phyloP scores from a whole-genome alignment of 768 basidiomycete species.

The Saitozyma podzolica region DNA sequence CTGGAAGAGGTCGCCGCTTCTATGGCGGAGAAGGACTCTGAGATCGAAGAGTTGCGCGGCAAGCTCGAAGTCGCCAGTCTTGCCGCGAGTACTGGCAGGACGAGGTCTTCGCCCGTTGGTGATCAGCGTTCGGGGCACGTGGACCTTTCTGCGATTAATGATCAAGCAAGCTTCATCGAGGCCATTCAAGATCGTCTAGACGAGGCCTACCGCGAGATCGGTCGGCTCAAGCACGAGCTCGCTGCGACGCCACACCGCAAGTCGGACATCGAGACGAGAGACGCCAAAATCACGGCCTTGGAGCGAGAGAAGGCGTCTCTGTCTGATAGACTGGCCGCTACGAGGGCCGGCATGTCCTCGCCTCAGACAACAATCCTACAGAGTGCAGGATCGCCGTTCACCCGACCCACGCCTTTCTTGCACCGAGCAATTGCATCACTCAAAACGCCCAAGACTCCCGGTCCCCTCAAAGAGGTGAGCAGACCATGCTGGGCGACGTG shows the following conservation, averaged over 20 bases:
- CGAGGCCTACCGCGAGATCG: slow-evolving; percentile 44
- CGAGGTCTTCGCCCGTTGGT: no score
- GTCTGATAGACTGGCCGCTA: slow-evolving; percentile 23
- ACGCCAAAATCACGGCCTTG: slow-evolving; percentile 37
- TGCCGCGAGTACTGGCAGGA: no score
- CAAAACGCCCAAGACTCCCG: slow-evolving; percentile 44
- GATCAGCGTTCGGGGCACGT: neutral
- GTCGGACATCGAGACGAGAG: slow-evolving; percentile 31
- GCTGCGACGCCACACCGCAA: slow-evolving; percentile 31
- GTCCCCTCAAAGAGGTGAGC: slow-evolving; percentile 41
- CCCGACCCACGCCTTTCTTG: slow-evolving; percentile 29
- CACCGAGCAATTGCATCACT: slow-evolving; percentile 35
- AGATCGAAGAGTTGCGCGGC: slow-evolving; percentile 27
- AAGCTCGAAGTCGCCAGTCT: slow-evolving; percentile 20
- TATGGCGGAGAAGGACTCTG: slow-evolving; percentile 29
- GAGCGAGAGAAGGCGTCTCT: slow-evolving; percentile 45
- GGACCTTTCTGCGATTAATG: neutral
- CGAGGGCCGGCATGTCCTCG: slow-evolving; percentile 1
- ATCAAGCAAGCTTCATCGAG: slow-evolving; percentile 25
- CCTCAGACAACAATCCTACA: slow-evolving; percentile 4
- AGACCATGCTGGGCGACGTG: neutral
- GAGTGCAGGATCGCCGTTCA: slow-evolving; percentile 37
- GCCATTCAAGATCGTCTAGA: slow-evolving; percentile 41
- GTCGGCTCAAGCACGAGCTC: slow-evolving; percentile 41
- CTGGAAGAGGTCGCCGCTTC: slow-evolving; percentile 17